Base-by-base conservation (phyloP, 2,329 filamentous ascomycete species). In the Exophiala xenobiotica region DNA sequence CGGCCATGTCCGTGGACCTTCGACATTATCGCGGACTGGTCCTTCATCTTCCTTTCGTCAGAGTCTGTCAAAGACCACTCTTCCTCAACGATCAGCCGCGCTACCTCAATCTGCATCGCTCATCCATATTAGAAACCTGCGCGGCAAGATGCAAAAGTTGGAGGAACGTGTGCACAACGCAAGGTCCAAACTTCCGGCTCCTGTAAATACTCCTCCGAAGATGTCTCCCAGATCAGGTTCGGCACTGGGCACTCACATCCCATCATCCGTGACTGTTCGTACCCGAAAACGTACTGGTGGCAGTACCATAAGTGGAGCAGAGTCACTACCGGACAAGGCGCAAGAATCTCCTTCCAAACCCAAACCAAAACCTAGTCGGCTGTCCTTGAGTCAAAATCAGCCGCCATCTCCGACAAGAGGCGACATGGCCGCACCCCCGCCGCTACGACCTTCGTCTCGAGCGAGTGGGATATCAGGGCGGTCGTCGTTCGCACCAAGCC, bases 121-220 rank as follows among this genome's bases (percentile, higher is more conserved):
- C 43, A 87, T 88, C 60, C 93, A 99, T 68, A 95, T 99, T 64
- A 89, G 92, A 58, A 87, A 86, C 23, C 83, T 99, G 59, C 96
- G 95, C 52, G 91, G 90, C 22, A 93, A 97, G 72, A 96, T 97
- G 90, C 90, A 96, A 70, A 88, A 90, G 61, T 84, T 99, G 55
- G 93, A 97, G 69, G 89, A 93, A 57, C 83, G 93, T 38, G 92
- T 99, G 7, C 90, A 97, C 55, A 90, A 86, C 19, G 93, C 87
- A 14, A 85, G 90, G 61, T 96, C 92, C 31, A 96, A 93, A 70
- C 80, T 99, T 16, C 93, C 93, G 2, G 89, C 87, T 1, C 89
- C 91, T 2, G 78, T 82, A 6, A 79, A 77, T 48, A 93, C 87
- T 0, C 90, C 91, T 3, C 90, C 91, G 14, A 83, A 86, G 41